phyloP scores from a whole-genome alignment of 2,329 filamentous ascomycete genomes.

The Penicillium sp. region DNA sequence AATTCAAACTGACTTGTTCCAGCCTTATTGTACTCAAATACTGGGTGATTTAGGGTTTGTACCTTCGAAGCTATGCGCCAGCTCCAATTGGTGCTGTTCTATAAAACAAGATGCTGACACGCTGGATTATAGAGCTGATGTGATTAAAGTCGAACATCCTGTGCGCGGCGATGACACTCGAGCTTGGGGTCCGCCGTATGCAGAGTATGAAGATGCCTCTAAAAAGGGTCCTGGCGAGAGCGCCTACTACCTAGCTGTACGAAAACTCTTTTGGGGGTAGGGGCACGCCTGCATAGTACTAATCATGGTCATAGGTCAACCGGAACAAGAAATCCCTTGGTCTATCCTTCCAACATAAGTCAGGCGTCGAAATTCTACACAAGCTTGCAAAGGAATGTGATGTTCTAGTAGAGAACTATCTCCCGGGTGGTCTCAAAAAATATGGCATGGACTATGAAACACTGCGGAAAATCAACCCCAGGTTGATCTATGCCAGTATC shows the following conservation, averaged over 20 bases:
- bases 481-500: conserved; percentile 89
- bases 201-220: conserved; percentile 64
- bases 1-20: conserved; percentile 17
- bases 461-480: conserved; percentile 75
- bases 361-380: conserved; percentile 83
- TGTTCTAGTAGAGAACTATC: conserved; percentile 94
- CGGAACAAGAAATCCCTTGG: conserved; percentile 95
- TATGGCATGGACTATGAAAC: conserved; percentile 88
- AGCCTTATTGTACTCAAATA: conserved; percentile 98
- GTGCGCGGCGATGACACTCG: conserved; percentile 87
- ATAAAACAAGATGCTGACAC: conserved; percentile 1
- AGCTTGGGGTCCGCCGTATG: conserved; percentile 95
- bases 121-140: conserved; percentile 67
- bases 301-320: conserved; percentile 64
- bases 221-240: conserved; percentile 75
- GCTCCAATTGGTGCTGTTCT: background rate
- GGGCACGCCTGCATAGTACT: background rate
- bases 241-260: conserved; percentile 87
- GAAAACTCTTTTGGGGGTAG: conserved; percentile 20
- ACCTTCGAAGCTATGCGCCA: background rate
- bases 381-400: conserved; percentile 81
- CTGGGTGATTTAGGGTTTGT: conserved; percentile 89
- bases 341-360: conserved; percentile 81
- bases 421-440: conserved; percentile 84
- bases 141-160: conserved; percentile 97